These are phyloP conservation scores for Pascua guehoae DNA, from an alignment of 1,284 basidiomycete genomes.

Conservation along the genomic window DNA sequence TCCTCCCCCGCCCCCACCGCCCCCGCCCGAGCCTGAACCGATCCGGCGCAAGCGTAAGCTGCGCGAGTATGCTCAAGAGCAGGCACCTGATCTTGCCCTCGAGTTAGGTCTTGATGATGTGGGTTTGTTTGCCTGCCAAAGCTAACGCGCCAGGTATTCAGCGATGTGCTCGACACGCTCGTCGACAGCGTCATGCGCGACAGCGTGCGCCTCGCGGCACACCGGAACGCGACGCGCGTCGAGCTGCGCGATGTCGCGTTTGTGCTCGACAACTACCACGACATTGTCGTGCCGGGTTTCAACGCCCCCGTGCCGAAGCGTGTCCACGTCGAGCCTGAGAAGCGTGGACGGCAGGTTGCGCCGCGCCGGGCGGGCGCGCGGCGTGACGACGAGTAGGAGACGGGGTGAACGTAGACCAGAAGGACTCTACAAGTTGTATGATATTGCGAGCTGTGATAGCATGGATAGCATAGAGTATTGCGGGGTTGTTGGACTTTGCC, in stretches of 20 bases:
- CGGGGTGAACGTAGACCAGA: background rate
- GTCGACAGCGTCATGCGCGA: conserved; percentile 29
- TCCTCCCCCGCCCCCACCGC: conserved; percentile 8
- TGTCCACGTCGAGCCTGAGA: conserved; percentile 28
- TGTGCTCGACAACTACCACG: conserved; percentile 31
- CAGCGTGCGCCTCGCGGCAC: conserved; percentile 33
- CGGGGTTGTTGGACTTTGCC: no score
- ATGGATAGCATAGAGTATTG: no score
- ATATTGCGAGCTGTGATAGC: no score
- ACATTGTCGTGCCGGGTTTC: conserved; percentile 37
- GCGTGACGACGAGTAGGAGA: conserved; percentile 8
- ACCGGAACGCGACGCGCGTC: conserved; percentile 33
- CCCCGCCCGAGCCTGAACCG: conserved; percentile 31
- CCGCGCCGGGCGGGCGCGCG: conserved; percentile 3
- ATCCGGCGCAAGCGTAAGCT: conserved; percentile 34
- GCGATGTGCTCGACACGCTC: conserved; percentile 33
- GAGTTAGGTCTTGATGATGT: conserved; percentile 38
- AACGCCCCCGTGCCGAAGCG: conserved; percentile 30
- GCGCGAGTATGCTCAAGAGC: conserved; percentile 31
- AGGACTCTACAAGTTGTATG: no score
- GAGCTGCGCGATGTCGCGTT: conserved; percentile 41
- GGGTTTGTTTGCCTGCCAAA: conserved; percentile 4
- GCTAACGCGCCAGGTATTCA: conserved; percentile 22
- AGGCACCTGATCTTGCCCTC: conserved; percentile 33
- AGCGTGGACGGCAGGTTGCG: conserved; percentile 18